These are phyloP conservation scores for Ceriops decandra DNA, from an alignment of 345 rosid genomes.

Conservation along the genomic window DNA sequence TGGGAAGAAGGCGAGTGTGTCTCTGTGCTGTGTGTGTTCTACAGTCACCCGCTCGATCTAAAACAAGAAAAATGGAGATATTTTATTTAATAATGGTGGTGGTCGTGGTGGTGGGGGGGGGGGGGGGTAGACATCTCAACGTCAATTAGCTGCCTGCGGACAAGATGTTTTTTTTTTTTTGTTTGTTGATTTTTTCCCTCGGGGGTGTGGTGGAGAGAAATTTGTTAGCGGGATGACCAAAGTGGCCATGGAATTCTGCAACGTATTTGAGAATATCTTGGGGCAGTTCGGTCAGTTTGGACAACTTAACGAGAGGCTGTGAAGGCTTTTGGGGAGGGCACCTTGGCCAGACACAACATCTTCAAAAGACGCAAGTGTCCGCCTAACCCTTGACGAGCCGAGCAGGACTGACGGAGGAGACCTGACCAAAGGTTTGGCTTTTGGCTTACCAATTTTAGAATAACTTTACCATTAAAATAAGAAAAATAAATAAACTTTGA, in stretches of 20 bases:
- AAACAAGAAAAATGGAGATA: too few relatives aligned
- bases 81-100: slow-evolving; percentile 21
- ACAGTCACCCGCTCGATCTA: too few relatives aligned
- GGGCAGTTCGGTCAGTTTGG: slow-evolving; percentile 6
- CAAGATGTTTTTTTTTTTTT: too few relatives aligned
- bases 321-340: neutral
- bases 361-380: neutral
- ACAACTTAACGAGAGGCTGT: slow-evolving; percentile 6
- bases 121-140: neutral
- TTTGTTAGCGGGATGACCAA: neutral
- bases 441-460: too few relatives aligned
- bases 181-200: neutral
- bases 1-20: slow-evolving; percentile 15
- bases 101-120: neutral
- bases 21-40: too few relatives aligned
- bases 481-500: too few relatives aligned
- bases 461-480: too few relatives aligned
- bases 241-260: slow-evolving; percentile 6
- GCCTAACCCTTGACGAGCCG: too few relatives aligned
- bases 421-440: too few relatives aligned
- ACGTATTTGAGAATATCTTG: neutral
- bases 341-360: neutral
- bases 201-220: neutral
- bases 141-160: neutral
- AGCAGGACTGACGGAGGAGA: too few relatives aligned